Conservation (phyloP, 495 filamentous ascomycete species). For the Peziza echinospora region DNA sequence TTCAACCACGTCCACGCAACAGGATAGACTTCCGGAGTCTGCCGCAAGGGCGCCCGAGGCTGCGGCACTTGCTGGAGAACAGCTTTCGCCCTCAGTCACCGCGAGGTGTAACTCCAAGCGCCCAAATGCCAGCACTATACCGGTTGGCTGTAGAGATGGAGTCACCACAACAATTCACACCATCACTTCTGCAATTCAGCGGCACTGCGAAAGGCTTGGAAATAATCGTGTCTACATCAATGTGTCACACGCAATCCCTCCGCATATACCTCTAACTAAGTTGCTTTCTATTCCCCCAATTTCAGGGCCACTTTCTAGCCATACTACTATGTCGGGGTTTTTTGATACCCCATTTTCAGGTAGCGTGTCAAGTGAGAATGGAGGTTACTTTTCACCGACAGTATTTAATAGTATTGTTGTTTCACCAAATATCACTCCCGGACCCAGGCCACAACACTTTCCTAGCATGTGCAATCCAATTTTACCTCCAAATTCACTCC, state of each 20-base stretch:
- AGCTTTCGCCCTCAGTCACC: constrained; percentile 14
- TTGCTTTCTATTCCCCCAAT: constrained; percentile 13
- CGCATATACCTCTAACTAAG: constrained; percentile 15
- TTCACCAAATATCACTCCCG: constrained; percentile 16
- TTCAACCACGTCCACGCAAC: constrained; percentile 14
- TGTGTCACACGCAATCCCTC: constrained; percentile 18
- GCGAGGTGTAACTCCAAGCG: constrained; percentile 13
- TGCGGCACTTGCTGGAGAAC: constrained; percentile 17
- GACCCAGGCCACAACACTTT: constrained; percentile 20
- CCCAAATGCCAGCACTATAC: constrained; percentile 7
- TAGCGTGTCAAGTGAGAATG: constrained; percentile 3
- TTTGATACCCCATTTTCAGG: constrained; percentile 11
- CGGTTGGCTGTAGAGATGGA: constrained; percentile 13
- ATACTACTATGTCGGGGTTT: constrained; percentile 6
- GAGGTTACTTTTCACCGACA: constrained; percentile 18
- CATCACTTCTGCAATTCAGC: constrained; percentile 16
- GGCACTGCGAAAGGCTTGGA: constrained; percentile 9
- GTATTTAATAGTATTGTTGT: constrained; percentile 21
- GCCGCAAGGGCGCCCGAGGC: constrained; percentile 16
- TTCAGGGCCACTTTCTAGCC: constrained; percentile 2
- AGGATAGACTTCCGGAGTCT: constrained; percentile 16
- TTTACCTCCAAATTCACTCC: constrained; percentile 40
- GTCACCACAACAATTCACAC: constrained; percentile 18
- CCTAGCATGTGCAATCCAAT: constrained; percentile 31
- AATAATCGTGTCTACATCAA: constrained; percentile 16